Conservation (phyloP, 1,139 yeast species). For the Protomyces gravidus region DNA sequence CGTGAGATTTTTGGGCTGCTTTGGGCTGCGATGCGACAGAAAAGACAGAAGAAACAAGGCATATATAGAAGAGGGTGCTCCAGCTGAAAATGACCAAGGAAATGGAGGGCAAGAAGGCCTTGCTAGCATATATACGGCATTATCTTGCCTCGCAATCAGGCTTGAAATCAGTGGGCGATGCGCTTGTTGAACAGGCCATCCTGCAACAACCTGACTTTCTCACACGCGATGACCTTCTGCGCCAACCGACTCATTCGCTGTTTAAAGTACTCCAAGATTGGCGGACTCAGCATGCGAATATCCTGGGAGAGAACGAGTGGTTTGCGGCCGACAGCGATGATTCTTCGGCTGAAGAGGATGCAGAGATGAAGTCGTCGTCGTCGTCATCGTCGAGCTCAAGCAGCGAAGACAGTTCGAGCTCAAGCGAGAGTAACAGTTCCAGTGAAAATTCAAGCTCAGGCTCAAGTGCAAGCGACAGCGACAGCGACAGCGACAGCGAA, state of each 20-base stretch:
- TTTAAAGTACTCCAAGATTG: constrained; percentile 3
- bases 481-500: constrained; percentile 29
- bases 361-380: too few relatives aligned
- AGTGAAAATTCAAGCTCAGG: constrained; percentile 3
- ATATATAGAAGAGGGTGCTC: too few relatives aligned
- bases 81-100: constrained; percentile 12
- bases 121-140: constrained; percentile 13
- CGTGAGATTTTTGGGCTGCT: too few relatives aligned
- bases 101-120: constrained; percentile 5
- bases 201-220: not conserved
- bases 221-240: constrained; percentile 8
- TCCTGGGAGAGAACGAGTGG: constrained; percentile 21
- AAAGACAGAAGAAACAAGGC: too few relatives aligned
- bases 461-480: constrained; percentile 34
- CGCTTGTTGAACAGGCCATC: not conserved
- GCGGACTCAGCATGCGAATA: constrained; percentile 2
- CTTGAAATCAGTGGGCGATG: not conserved
- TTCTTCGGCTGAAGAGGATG: constrained; percentile 1
- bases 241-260: constrained; percentile 16
- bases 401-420: not conserved
- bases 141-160: constrained; percentile 5
- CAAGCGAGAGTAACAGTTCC: not conserved
- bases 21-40: too few relatives aligned
- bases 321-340: constrained; percentile 32
- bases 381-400: constrained; percentile 2